phyloP scores from a whole-genome alignment of 345 rosid genomes.

The Psidium guajava region DNA sequence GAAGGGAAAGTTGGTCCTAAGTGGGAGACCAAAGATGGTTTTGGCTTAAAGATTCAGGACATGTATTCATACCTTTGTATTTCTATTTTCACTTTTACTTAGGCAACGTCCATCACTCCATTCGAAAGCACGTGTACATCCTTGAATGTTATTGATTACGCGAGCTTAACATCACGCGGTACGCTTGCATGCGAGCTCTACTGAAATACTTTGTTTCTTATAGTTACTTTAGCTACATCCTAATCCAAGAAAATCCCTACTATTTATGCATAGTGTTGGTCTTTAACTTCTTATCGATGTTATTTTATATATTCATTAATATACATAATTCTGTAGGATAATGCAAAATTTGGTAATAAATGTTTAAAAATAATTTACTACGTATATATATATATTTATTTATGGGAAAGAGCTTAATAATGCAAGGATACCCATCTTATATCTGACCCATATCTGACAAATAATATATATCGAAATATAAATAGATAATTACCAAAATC shows the following conservation, averaged over 20 bases:
- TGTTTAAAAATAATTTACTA: not conserved
- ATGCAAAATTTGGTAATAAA: not conserved
- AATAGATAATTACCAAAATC: not conserved
- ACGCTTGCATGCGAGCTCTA: not conserved
- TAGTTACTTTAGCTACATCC: not conserved
- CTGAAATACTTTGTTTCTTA: not conserved
- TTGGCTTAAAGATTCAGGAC: not conserved
- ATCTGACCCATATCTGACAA: not conserved
- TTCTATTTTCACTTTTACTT: not conserved
- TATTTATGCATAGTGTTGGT: not conserved
- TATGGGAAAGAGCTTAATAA: not conserved
- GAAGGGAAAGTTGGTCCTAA: not conserved
- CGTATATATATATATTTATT: not conserved
- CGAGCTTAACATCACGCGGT: not conserved
- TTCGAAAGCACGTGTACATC: not conserved
- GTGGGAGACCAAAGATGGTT: not conserved
- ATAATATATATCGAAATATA: not conserved
- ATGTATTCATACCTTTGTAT: not conserved
- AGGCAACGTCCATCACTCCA: not conserved
- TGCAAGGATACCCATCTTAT: not conserved
- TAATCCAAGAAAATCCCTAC: not conserved
- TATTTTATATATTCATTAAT: not conserved
- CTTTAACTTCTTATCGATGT: not conserved
- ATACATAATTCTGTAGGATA: not conserved
- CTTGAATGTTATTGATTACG: not conserved